phyloP scores from a whole-genome alignment of 2,329 filamentous ascomycete genomes.

The Aureobasidium sp. region DNA sequence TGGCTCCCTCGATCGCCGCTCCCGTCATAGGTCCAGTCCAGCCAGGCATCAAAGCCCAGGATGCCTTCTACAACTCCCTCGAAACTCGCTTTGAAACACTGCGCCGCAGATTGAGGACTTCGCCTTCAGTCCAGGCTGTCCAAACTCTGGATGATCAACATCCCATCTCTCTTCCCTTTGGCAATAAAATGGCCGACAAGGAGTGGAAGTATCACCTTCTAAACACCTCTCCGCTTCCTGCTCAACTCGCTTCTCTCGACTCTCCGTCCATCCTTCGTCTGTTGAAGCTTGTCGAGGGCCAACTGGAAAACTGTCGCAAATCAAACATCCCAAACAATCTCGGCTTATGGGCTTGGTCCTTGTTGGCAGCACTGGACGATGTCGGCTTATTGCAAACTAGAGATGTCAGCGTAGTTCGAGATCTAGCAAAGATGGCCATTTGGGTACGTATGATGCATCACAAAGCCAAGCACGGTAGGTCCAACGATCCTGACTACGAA shows the following conservation, averaged over 20 bases:
- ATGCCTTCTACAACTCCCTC: conserved; percentile 74
- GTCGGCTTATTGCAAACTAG: conserved; percentile 78
- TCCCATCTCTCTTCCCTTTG: conserved; percentile 58
- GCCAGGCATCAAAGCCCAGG: conserved; percentile 52
- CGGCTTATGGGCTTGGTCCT: conserved; percentile 87
- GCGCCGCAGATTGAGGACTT: conserved; percentile 64
- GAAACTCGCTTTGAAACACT: conserved; percentile 71
- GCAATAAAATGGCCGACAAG: conserved; percentile 57
- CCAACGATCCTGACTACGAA: conserved; percentile 44
- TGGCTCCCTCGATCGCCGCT: conserved; percentile 59
- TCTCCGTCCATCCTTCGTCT: conserved; percentile 72
- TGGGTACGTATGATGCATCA: conserved; percentile 56
- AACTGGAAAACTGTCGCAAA: conserved; percentile 63
- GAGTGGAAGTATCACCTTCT: conserved; percentile 58
- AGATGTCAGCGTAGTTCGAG: conserved; percentile 80
- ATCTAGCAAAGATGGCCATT: conserved; percentile 81
- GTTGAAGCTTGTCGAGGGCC: conserved; percentile 62
- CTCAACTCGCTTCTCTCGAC: conserved; percentile 61
- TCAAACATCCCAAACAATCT: conserved; percentile 66
- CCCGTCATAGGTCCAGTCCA: not conserved
- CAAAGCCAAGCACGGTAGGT: conserved; percentile 38
- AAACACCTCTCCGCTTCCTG: conserved; percentile 51
- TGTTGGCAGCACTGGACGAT: conserved; percentile 73
- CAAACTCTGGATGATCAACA: conserved; percentile 61
- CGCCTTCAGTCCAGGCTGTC: conserved; percentile 61